Base-by-base conservation (phyloP, 179 eudicot genomes). In the Camellia oleifera region DNA sequence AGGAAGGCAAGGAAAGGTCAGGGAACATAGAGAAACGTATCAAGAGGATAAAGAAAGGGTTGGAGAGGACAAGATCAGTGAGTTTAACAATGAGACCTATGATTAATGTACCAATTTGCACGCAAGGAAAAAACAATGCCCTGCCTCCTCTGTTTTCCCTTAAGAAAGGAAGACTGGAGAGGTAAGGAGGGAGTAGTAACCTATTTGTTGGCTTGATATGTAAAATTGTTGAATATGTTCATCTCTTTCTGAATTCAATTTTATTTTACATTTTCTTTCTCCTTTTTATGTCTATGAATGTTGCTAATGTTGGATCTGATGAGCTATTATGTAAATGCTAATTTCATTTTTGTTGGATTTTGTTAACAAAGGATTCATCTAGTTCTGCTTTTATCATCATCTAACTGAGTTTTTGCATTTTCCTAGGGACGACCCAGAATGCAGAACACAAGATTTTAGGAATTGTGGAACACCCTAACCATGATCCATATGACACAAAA, bases 41-140 rank as follows among this genome's bases (percentile, higher is more conserved):
- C 57, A 91, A 88, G 77, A 90, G 88, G 82, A 71, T 85, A 14
- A 93, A 90, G 82, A 93, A 89, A 82, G 94, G 98, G 20, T 78
- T 90, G 69, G 98, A 93, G 67, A 91, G 97, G 80, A 89, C 98
- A 7, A 93, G 87, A 87, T 91, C 99, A 48, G 88, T 87, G 1
- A 86, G 82, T n/a, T 79, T 94, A 79, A 92, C 92, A 74, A 86
- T 95, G 75, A 92, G 97, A 87, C 98, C 99, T 14, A 86, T 94
- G 89, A 84, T 95, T 61, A 94, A 91, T 87, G 93, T 95, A 14
- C 99, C 98, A 0, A 85, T 88, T 67, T 92, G 98, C 76, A 82
- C 91, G 52, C 95, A 88, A 63, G 89, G 83, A 40, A 91, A 87
- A 78, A 82, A 68, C 70, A 86, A 44, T 14, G 75, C 72, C 74